Percentiles rank a stretch among this genome's conserved stretches.
Evolutionary conservation across 495 filamentous ascomycete genomes (phyloP).

Genomic region (Bryoglossum gracile): DNA sequence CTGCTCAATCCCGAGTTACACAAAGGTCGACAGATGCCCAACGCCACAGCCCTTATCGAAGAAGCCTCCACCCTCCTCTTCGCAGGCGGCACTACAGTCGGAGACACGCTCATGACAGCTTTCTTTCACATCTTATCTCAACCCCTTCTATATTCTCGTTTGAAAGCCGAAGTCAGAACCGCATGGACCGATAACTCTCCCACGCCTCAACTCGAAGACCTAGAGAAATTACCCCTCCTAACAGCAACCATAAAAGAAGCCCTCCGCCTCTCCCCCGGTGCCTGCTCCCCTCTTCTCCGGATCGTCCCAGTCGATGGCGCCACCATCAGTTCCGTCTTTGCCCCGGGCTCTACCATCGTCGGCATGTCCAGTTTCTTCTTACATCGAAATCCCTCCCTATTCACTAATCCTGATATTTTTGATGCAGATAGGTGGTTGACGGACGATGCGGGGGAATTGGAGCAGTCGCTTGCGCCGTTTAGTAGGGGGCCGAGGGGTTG

Average conservation of each 20-base stretch:
- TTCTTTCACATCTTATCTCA: conserved; percentile 30
- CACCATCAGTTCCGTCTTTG: conserved; percentile 18
- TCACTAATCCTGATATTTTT: conserved; percentile 35
- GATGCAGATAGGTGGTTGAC: conserved; percentile 39
- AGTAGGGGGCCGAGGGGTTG: conserved; percentile 20
- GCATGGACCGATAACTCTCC: conserved; percentile 17
- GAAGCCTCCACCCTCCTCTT: conserved; percentile 34
- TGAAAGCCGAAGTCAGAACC: conserved; percentile 28
- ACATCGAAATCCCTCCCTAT: conserved; percentile 35
- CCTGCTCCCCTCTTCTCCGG: conserved; percentile 13
- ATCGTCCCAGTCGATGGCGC: conserved; percentile 13
- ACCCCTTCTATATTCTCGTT: conserved; percentile 15
- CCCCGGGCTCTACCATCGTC: conserved; percentile 26
- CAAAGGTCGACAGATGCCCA: conserved; percentile 6
- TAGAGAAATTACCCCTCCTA: conserved; percentile 31
- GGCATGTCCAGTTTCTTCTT: conserved; percentile 35
- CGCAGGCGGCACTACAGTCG: conserved; percentile 37
- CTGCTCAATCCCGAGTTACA: conserved; percentile 25
- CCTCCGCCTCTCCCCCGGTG: conserved; percentile 18
- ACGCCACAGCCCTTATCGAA: conserved; percentile 24
- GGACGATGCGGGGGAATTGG: conserved; percentile 2
- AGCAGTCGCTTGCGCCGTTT: conserved; percentile 21
- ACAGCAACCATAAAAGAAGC: conserved; percentile 30
- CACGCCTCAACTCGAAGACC: conserved; percentile 24
- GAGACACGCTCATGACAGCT: conserved; percentile 28